Evolutionary conservation across 768 basidiomycete genomes (phyloP), one percentile per base, ranked within the genome.

Genomic region (Calvatia gigantea): DNA sequence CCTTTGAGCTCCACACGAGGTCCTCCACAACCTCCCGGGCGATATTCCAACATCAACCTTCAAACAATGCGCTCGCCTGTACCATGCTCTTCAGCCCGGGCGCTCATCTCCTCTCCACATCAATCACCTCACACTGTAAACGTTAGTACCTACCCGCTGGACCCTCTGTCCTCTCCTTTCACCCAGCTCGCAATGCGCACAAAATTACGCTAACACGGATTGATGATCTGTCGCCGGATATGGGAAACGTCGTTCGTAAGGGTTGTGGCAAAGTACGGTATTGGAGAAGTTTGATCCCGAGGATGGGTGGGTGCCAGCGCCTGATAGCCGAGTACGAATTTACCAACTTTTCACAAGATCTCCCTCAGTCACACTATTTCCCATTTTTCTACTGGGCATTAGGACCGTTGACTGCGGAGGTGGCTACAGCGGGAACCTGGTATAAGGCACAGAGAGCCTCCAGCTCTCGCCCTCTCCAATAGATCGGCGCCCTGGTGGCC

Each of bases 1-100:
- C 54, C n/a, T n/a, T n/a, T 19, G 54, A 55, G 19, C 54, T 55
- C 35, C 42, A 19, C 54, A 55, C 38, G 54, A 48, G 21, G 41
- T 55, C 3, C 17, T 55, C 17, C 37, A 21, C 17, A 48, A 42
- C 27, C 37, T 55, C 25, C 37, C 28, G 7, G 46, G 48, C 23
- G 54, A n/a, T n/a, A n/a, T n/a, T n/a, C n/a, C 47, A 23, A 19
- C 48, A 7, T 6, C 37, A 3, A 48, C 54, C 15, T 46, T 55
- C 37, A 48, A 47, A 17, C 25, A 39, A 25, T 55, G 54, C 25
- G 35, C 54, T 15, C 54, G 47, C 8, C 37, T 28, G 3, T 55
- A 46, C 25, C 17, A 27, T 6, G 41, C 45, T 15, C 38, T 55
- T 15, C 45, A 46, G 28, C 17, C 27, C 45, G 3, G 45, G 48